Evolutionary conservation across 306 rosid genomes (phyloP).

Genomic region (Ammopiptanthus mongolicus): DNA sequence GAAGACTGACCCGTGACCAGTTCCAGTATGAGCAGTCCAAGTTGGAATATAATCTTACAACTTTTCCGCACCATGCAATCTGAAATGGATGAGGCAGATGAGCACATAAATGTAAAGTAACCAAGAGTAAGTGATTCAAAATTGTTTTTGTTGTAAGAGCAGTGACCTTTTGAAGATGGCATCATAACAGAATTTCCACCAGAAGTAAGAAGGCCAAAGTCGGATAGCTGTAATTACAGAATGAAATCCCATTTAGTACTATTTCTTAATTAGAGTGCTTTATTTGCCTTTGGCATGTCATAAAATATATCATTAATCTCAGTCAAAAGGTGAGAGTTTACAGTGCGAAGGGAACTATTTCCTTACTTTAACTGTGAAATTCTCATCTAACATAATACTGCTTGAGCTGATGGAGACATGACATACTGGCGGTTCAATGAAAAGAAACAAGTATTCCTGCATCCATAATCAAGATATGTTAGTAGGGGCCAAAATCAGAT

Average conservation of each 20-base stretch:
- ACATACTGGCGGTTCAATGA: slow-evolving; percentile 70
- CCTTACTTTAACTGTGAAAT: slow-evolving; percentile 76
- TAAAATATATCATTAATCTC: not conserved
- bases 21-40: slow-evolving; percentile 80
- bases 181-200: slow-evolving; percentile 27
- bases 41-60: slow-evolving; percentile 64
- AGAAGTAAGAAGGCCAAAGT: slow-evolving; percentile 49
- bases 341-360: not conserved
- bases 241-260: not conserved
- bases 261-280: not conserved
- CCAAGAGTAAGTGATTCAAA: not conserved
- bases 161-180: slow-evolving; percentile 55
- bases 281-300: slow-evolving; percentile 8
- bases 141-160: not conserved
- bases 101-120: not conserved
- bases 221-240: slow-evolving; percentile 61
- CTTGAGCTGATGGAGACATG: slow-evolving; percentile 75
- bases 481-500: slow-evolving; percentile 12
- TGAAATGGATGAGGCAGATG: slow-evolving; percentile 28
- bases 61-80: slow-evolving; percentile 50
- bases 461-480: slow-evolving; percentile 6
- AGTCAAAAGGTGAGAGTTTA: not conserved
- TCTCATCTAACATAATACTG: slow-evolving; percentile 81
- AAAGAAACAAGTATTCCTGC: slow-evolving; percentile 89
- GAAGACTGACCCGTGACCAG: slow-evolving; percentile 86